These are phyloP conservation scores for Beauveria bassiana DNA, from an alignment of 2,329 filamentous ascomycete species.

Conservation along the genomic window DNA sequence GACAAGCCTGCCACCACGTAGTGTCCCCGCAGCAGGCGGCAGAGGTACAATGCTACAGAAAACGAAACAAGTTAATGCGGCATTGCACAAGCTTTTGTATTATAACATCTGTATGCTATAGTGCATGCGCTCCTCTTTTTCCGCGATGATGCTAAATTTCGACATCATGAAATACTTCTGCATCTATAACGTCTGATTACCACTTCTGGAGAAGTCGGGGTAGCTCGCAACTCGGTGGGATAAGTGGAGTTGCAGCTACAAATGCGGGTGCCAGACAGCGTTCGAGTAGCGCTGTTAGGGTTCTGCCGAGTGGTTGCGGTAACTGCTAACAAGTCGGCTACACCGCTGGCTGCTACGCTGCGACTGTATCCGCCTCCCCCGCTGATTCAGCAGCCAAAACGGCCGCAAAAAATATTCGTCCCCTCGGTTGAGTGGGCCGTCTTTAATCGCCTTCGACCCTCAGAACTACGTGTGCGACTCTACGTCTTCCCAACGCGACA, in stretches of 20 bases:
- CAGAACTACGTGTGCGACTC: not conserved
- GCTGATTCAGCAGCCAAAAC: slow-evolving; percentile 8
- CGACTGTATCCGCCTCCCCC: not conserved
- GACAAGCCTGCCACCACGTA: not conserved
- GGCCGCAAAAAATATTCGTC: slow-evolving; percentile 4
- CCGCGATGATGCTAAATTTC: too few relatives aligned
- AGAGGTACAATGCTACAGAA: not conserved
- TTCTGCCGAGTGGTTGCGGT: too few relatives aligned
- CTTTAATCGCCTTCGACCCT: not conserved
- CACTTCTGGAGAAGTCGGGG: not conserved
- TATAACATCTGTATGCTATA: not conserved
- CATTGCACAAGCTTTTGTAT: not conserved
- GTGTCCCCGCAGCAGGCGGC: not conserved
- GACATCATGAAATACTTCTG: too few relatives aligned
- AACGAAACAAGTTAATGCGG: not conserved
- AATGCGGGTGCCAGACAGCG: too few relatives aligned
- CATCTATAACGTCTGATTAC: too few relatives aligned
- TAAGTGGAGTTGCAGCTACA: too few relatives aligned
- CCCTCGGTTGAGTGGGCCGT: not conserved
- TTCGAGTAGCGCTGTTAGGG: too few relatives aligned
- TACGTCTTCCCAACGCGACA: not conserved
- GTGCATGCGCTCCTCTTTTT: too few relatives aligned
- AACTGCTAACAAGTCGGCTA: too few relatives aligned
- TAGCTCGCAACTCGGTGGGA: not conserved
- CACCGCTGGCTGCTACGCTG: too few relatives aligned